Base-by-base conservation (phyloP, 192 early-diverging fungal genomes). In the Bifiguratus adelaidae region DNA sequence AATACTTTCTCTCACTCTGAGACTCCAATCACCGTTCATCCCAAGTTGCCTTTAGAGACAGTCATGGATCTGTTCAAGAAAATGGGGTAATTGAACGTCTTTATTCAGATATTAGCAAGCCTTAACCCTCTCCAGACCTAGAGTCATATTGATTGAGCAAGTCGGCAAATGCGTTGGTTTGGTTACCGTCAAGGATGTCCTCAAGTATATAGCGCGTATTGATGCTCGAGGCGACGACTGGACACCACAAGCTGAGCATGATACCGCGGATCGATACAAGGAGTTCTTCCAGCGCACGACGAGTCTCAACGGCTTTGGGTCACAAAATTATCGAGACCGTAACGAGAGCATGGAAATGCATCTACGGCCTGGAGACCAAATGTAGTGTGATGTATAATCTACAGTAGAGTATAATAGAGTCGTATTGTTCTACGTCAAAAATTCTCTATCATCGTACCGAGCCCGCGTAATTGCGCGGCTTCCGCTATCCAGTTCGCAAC, bases 1-100 rank as follows among this genome's bases (percentile, higher is more conserved):
- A n/a, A n/a, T n/a, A n/a, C n/a, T n/a, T n/a, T n/a, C n/a, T n/a
- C n/a, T n/a, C n/a, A n/a, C n/a, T n/a, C n/a, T n/a, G n/a, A 72
- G 53, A 83, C 78, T n/a, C 84, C 88, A 0, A 73, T 84, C 12
- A 80, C 78, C 0, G 83, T 88, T 13, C 63, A 78, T 11, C 86
- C 85, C 16, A 68, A 76, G 23, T 65, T 74, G 20, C 67, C 83
- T 1, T 60, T 82, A 7, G 88, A 86, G 46, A 86, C 82, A 0
- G 82, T 83, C 0, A 68, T 86, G 52, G 82, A 88, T 62, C 73
- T 91, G 32, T 91, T 91, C 53, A 84, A 83, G 43, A 86, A 91
- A 64, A 71, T 89, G 42, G 87, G 85, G 68, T 71, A 41, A 41
- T 24, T 24, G 9, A 15, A 46, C 28, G 29, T 24, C 26, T 45